phyloP scores from a whole-genome alignment of 768 basidiomycete genomes.

The Boletus sensibilis region DNA sequence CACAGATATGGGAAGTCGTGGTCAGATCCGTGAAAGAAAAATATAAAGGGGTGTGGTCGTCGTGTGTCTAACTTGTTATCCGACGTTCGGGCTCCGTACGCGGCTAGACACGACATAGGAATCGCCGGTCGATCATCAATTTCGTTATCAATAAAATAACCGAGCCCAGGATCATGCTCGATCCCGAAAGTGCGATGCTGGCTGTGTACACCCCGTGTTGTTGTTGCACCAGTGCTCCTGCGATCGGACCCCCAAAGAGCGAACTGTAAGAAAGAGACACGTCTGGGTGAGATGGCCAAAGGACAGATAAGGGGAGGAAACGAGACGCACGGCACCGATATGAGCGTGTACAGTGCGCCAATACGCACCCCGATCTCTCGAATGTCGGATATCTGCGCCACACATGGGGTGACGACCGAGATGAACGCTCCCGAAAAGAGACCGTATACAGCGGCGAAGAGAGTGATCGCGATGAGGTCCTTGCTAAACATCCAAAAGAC shows the following conservation, averaged over 20 bases:
- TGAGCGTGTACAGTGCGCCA: slow-evolving; percentile 61
- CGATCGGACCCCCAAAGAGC: slow-evolving; percentile 61
- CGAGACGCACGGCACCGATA: slow-evolving; percentile 65
- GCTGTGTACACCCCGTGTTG: slow-evolving; percentile 46
- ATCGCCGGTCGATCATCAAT: slow-evolving; percentile 41
- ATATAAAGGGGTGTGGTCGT: neutral
- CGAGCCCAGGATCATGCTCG: slow-evolving; percentile 58
- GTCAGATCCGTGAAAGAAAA: slow-evolving; percentile 14
- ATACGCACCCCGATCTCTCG: slow-evolving; percentile 60
- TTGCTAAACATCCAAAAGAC: slow-evolving; percentile 54
- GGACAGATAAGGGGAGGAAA: neutral
- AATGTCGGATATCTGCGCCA: slow-evolving; percentile 63
- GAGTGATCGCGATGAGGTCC: slow-evolving; percentile 40
- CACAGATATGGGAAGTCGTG: slow-evolving; percentile 18
- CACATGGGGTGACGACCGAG: slow-evolving; percentile 63
- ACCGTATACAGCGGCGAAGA: slow-evolving; percentile 59
- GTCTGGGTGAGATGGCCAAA: neutral
- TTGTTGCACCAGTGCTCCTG: slow-evolving; percentile 52
- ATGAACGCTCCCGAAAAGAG: slow-evolving; percentile 69
- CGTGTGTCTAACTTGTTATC: neutral
- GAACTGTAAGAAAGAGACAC: slow-evolving; percentile 39
- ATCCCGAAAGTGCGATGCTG: slow-evolving; percentile 60
- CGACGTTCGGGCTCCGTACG: neutral
- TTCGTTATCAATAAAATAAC: slow-evolving; percentile 52
- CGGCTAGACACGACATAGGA: slow-evolving; percentile 47